phyloP scores from a whole-genome alignment of 257 asterid genomes.

The Jacaranda copaia region DNA sequence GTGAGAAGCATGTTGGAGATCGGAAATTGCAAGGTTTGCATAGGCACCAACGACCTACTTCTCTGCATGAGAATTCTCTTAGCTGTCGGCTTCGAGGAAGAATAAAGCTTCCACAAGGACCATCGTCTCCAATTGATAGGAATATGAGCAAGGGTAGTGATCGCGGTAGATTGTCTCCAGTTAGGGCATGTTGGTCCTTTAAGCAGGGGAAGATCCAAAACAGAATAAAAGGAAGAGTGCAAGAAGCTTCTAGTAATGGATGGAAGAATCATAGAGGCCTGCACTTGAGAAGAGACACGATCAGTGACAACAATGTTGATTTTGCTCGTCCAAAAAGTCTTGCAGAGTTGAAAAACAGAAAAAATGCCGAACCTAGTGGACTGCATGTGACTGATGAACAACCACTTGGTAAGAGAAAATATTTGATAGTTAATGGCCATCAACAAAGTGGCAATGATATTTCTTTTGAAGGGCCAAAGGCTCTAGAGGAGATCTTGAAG shows the following conservation, averaged over 20 bases:
- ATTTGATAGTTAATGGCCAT: slow-evolving; percentile 34
- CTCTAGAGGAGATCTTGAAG: slow-evolving; percentile 65
- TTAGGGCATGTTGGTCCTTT: slow-evolving; percentile 40
- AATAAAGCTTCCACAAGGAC: slow-evolving; percentile 55
- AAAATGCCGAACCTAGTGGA: slow-evolving; percentile 41
- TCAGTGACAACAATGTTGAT: slow-evolving; percentile 36
- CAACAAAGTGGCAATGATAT: slow-evolving; percentile 41
- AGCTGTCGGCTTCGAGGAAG: slow-evolving; percentile 62
- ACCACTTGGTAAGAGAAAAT: slow-evolving; percentile 56
- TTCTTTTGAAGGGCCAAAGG: slow-evolving; percentile 73
- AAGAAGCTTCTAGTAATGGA: slow-evolving; percentile 43
- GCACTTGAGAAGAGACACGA: slow-evolving; percentile 44
- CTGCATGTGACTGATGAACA: slow-evolving; percentile 40
- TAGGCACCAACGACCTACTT: slow-evolving; percentile 39
- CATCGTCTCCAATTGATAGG: slow-evolving; percentile 46
- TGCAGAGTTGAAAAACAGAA: slow-evolving; percentile 56
- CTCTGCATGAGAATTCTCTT: slow-evolving; percentile 49
- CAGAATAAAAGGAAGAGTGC: slow-evolving; percentile 54
- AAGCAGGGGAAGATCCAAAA: slow-evolving; percentile 53
- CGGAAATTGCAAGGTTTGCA: slow-evolving; percentile 36
- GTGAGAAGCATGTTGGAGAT: slow-evolving; percentile 45
- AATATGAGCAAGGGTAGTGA: slow-evolving; percentile 46
- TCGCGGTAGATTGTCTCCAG: slow-evolving; percentile 50
- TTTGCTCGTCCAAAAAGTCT: slow-evolving; percentile 62
- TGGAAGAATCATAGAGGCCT: slow-evolving; percentile 44